phyloP scores from a whole-genome alignment of 2,329 filamentous ascomycete genomes.

The Dryadomyces quercivorus region DNA sequence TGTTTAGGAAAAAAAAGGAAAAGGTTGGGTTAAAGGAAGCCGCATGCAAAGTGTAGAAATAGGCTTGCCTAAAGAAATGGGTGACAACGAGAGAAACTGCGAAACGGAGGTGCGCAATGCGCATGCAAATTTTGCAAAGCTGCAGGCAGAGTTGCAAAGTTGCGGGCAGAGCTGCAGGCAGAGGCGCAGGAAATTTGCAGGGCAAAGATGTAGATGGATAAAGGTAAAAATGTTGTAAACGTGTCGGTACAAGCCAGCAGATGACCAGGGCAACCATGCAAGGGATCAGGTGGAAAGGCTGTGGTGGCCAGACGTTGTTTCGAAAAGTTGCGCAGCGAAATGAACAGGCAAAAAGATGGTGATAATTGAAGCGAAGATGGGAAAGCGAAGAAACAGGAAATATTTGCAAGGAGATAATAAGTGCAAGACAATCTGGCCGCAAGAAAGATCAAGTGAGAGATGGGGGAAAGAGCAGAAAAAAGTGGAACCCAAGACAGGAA shows the following conservation, averaged over 20 bases:
- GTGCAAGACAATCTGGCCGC: background rate
- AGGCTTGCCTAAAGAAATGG: background rate
- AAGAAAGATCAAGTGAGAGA: background rate
- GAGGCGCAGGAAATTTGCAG: no score
- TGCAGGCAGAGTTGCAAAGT: no score
- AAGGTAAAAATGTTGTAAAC: no score
- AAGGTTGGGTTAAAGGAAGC: background rate
- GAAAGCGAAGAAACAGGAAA: background rate
- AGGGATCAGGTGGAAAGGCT: background rate
- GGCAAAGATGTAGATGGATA: no score
- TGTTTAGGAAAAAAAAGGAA: background rate
- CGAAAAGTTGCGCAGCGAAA: background rate
- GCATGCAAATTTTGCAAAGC: no score
- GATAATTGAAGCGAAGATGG: background rate
- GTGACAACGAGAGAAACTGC: no score
- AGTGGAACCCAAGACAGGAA: constrained; percentile 2
- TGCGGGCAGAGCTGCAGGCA: no score
- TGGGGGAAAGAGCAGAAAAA: background rate
- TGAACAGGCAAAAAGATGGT: background rate
- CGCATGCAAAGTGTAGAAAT: background rate
- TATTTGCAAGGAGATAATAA: background rate
- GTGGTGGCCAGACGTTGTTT: background rate
- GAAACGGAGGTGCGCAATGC: no score
- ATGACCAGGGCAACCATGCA: background rate
- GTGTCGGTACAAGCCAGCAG: no score